Evolutionary conservation across 768 basidiomycete species (phyloP).

Genomic region (Serendipita sp.): DNA sequence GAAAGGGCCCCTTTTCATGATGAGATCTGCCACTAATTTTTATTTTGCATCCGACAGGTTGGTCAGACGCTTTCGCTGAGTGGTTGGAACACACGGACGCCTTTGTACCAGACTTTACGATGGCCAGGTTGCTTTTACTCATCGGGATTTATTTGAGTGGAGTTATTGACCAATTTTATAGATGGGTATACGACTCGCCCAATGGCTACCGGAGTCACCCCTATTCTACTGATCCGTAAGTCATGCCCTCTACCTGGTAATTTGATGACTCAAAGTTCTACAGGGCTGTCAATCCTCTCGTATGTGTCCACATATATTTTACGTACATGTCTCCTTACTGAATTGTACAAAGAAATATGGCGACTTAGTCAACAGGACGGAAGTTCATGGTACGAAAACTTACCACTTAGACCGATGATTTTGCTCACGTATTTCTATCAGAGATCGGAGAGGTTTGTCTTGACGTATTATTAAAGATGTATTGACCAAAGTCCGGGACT

Average conservation of each 20-base stretch:
- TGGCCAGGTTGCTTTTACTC: slow-evolving; percentile 28
- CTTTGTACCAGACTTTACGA: slow-evolving; percentile 6
- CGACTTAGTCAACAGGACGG: slow-evolving; percentile 21
- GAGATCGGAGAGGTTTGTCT: slow-evolving; percentile 10
- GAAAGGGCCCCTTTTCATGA: slow-evolving; percentile 24
- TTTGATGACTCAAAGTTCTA: slow-evolving; percentile 19
- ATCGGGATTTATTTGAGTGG: background rate
- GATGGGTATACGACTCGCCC: slow-evolving; percentile 24
- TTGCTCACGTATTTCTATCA: background rate
- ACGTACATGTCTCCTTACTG: background rate
- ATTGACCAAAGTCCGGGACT: background rate
- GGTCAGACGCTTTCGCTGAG: slow-evolving; percentile 23
- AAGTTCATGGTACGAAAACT: slow-evolving; percentile 25
- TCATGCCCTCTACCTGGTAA: slow-evolving; percentile 15
- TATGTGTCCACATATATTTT: too few relatives aligned
- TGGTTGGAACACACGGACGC: slow-evolving; percentile 10
- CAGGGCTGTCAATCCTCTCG: slow-evolving; percentile 19
- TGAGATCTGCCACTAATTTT: slow-evolving; percentile 2
- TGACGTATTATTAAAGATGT: background rate
- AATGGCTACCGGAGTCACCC: slow-evolving; percentile 40
- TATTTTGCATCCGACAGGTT: slow-evolving; percentile 28
- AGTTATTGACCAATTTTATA: slow-evolving; percentile 14
- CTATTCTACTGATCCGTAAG: slow-evolving; percentile 38
- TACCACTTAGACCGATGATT: background rate
- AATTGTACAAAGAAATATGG: slow-evolving; percentile 19